phyloP scores from a whole-genome alignment of 192 early-diverging fungal genomes.

The Backusella sp. region DNA sequence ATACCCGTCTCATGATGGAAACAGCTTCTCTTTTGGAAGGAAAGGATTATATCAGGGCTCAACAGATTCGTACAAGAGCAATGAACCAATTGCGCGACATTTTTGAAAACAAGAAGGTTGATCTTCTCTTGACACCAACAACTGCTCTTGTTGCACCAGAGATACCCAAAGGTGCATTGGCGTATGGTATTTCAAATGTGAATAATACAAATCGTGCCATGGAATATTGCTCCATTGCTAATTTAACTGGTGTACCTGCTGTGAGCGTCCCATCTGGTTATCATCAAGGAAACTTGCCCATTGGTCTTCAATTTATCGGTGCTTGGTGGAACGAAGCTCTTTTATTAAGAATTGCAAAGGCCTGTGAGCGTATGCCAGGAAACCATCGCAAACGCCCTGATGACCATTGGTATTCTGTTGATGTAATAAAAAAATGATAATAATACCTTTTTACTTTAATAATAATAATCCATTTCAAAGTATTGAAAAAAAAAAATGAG shows the following conservation, averaged over 20 bases:
- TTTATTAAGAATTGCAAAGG: constrained; percentile 57
- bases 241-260: constrained; percentile 66
- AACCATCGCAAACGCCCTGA: constrained; percentile 36
- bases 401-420: background rate
- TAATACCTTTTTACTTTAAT: no score
- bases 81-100: constrained; percentile 51
- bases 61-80: constrained; percentile 50
- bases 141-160: constrained; percentile 57
- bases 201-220: constrained; percentile 48
- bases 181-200: constrained; percentile 55
- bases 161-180: constrained; percentile 39
- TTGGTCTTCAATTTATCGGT: constrained; percentile 67
- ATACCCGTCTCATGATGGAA: constrained; percentile 41
- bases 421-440: background rate
- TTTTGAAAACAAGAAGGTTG: constrained; percentile 47
- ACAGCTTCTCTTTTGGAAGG: constrained; percentile 34
- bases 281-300: constrained; percentile 50
- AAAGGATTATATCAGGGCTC: constrained; percentile 51
- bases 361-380: constrained; percentile 46
- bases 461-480: no score
- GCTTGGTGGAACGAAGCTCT: constrained; percentile 70
- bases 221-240: constrained; percentile 61
- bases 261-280: constrained; percentile 62
- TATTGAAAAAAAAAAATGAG: no score
- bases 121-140: constrained; percentile 64